Base-by-base conservation (phyloP, 73 alveolate species). In the Symbiodinium pilosum region DNA sequence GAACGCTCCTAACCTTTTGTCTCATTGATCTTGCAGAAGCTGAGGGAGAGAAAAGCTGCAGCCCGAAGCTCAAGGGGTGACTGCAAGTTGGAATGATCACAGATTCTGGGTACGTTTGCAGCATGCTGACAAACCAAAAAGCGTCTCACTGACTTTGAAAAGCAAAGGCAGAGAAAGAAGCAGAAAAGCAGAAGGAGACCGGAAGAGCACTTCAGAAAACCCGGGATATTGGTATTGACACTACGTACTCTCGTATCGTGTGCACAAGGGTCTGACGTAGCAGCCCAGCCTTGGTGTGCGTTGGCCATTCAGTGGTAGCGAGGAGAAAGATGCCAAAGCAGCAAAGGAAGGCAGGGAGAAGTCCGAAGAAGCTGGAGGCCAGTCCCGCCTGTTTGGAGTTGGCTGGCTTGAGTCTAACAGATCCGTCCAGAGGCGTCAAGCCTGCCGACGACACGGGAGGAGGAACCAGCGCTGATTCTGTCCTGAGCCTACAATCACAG, bases 401-500 rank as follows among this genome's bases (percentile, higher is more conserved):
- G n/a, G n/a, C n/a, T n/a, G n/a, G n/a, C n/a, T n/a, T n/a, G n/a
- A n/a, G n/a, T n/a, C n/a, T n/a, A n/a, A n/a, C n/a, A n/a, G n/a
- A n/a, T 30, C 28, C 42, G 21, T 43, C 93, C 30, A 14, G 28
- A 91, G 97, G 97, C 34, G 41, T 91, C 36, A 91, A 91, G 75
- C 47, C 56, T 32, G 40, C 47, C 41, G 97, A 91, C 4, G 97
- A 91, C 28, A 43, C 81, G 24, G 89, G 97, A 12, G 38, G 38
- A 18, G 97, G 97, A 30, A 91, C 97, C 41, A 91, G 97, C 20
- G 97, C 97, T 0, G 97, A 91, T 32, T 91, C 97, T n/a, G 97
- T 40, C 47, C 44, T 7, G 47, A 12, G 85, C 43, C 30, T 30
- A 32, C 34, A 73, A 16, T 34, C 14, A 39, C 14, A 21, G 1